Conservation (phyloP, 73 alveolate species). For the Symbiodinium pilosum region DNA sequence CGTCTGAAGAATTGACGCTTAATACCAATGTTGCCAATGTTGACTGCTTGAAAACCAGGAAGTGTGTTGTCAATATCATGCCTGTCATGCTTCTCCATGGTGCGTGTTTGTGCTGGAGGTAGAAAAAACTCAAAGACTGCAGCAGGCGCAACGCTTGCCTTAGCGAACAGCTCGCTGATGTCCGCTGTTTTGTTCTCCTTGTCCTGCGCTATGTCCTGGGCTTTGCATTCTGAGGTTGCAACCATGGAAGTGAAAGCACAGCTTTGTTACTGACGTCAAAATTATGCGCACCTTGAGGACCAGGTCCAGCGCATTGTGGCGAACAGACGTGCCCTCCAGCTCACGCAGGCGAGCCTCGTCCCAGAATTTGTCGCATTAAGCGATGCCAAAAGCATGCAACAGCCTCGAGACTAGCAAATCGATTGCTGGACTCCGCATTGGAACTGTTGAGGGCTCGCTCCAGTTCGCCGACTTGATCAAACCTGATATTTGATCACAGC, state of each 20-base stretch:
- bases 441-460: background rate
- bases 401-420: background rate
- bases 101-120: too few relatives aligned
- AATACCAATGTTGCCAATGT: too few relatives aligned
- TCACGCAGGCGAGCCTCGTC: background rate
- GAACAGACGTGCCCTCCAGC: background rate
- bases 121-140: too few relatives aligned
- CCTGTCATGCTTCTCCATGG: too few relatives aligned
- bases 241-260: too few relatives aligned
- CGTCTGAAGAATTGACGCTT: too few relatives aligned
- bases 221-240: too few relatives aligned
- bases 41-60: too few relatives aligned
- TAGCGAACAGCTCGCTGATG: background rate
- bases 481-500: background rate
- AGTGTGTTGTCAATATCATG: too few relatives aligned
- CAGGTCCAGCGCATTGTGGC: background rate
- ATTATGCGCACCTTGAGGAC: background rate
- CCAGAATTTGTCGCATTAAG: too few relatives aligned
- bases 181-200: background rate
- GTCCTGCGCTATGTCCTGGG: conserved; percentile 11
- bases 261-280: too few relatives aligned
- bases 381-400: too few relatives aligned
- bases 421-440: background rate
- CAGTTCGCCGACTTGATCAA: background rate
- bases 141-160: background rate